Evolutionary conservation across 495 filamentous ascomycete species (phyloP), one percentile per base, ranked within the genome.

Genomic region (Hypoxylon crocopeplum): DNA sequence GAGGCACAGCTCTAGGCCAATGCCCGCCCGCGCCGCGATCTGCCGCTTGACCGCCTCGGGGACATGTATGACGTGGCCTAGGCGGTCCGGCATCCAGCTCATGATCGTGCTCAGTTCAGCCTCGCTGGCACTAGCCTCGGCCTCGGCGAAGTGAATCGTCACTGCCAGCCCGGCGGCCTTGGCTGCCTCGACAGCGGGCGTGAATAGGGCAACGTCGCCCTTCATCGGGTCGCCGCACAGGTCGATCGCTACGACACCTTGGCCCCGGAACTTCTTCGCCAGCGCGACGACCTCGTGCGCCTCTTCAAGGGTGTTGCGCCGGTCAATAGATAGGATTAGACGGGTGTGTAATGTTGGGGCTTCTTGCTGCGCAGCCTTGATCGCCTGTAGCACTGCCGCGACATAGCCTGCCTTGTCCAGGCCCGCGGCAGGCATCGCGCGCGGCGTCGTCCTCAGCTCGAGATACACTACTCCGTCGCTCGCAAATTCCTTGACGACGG

Each of bases 61-160:
- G 1, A 92, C 84, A 68, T 92, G 82, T 46, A 93, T 89, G 4
- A 92, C 90, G 74, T 95, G 91, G 0, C 91, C 90, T 7, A 96
- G 67, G 2, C 91, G 74, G 58, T 90, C 84, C 4, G 90, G 91
- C 42, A 69, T 32, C 73, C 85, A 92, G 0, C 69, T 70, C 52
- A 96, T 77, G 40, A 94, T 68, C 1, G 76, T 79, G 8, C 70
- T 48, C 10, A 95, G 71, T 69, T 95, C 91, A 2, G 70, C 62
- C 1, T 76, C 75, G 3, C 77, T 72, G 0, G 76, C 78, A 5
- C 82, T 84, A 7, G 69, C 67, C 11, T 76, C 71, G 1, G 80
- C 78, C 69, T 95, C 91, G 8, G 86, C 91, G 62, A 94, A 94
- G 71, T 96, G 91, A 33, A 94, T 67, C 1, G 91, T 93, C 11